Evolutionary conservation across 257 asterid genomes (phyloP).

Genomic region (Misopates orontium): DNA sequence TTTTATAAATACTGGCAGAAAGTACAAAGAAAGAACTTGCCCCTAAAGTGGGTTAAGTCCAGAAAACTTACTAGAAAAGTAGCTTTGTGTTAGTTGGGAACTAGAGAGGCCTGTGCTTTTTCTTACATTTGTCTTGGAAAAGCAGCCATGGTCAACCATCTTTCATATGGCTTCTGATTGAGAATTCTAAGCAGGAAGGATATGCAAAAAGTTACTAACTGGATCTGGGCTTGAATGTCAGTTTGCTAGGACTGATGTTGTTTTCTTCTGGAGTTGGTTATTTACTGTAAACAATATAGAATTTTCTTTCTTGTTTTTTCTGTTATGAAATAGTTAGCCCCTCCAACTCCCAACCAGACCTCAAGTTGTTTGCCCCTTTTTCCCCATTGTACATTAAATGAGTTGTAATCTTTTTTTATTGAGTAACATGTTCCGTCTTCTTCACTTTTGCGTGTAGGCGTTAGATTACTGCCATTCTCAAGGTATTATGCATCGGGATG

Average conservation of each 20-base stretch:
- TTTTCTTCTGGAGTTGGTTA: not conserved
- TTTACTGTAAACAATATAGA: not conserved
- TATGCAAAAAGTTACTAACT: not conserved
- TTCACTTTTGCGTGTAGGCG: slow-evolving; percentile 23
- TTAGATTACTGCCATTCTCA: slow-evolving; percentile 44
- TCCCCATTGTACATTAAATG: no score
- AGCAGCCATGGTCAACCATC: not conserved
- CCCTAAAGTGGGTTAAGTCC: no score
- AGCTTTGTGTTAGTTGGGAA: not conserved
- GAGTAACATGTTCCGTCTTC: not conserved
- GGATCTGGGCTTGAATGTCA: not conserved
- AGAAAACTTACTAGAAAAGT: no score
- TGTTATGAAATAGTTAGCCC: not conserved
- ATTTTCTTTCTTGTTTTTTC: not conserved
- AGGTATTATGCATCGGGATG: slow-evolving; percentile 50
- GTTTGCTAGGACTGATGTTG: not conserved
- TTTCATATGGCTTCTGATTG: not conserved
- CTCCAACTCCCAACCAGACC: not conserved
- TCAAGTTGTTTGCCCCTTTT: not conserved
- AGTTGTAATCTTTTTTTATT: no score
- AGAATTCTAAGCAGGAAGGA: not conserved
- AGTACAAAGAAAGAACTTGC: no score
- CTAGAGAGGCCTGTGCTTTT: not conserved
- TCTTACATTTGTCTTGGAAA: not conserved
- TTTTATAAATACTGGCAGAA: no score